These are phyloP conservation scores for Cladosporium sp. DNA, from an alignment of 2,329 filamentous ascomycete species.

Conservation along the genomic window DNA sequence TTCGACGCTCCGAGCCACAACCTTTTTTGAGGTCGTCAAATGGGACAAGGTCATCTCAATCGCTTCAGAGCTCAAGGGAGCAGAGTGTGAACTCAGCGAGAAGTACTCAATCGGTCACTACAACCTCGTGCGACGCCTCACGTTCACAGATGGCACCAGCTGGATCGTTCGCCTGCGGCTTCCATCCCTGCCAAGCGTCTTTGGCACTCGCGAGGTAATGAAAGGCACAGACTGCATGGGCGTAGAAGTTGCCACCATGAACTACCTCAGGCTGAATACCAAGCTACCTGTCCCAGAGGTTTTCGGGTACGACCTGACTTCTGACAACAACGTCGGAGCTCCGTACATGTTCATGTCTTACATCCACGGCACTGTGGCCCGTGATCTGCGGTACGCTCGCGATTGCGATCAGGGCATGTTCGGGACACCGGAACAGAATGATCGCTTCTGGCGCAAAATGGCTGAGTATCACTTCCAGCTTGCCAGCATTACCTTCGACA, in stretches of 20 bases:
- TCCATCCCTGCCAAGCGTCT: background rate
- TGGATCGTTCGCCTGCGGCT: background rate
- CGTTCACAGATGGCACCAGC: background rate
- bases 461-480: background rate
- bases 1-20: background rate
- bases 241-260: background rate
- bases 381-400: background rate
- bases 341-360: constrained; percentile 20
- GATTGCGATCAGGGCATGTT: background rate
- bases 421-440: background rate
- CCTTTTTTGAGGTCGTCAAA: background rate
- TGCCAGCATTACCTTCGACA: background rate
- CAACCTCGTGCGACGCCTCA: background rate
- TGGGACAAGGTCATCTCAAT: background rate
- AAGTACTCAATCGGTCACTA: background rate
- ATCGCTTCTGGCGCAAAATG: background rate
- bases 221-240: background rate
- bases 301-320: constrained; percentile 12
- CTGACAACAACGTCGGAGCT: constrained; percentile 18
- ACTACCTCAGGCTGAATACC: constrained; percentile 5
- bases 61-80: background rate
- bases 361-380: constrained; percentile 5
- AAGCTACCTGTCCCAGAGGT: constrained; percentile 16
- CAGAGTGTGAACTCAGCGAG: background rate
- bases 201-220: background rate